Evolutionary conservation across 202 grass and related monocot species (phyloP).

Genomic region (Musa balbisiana): DNA sequence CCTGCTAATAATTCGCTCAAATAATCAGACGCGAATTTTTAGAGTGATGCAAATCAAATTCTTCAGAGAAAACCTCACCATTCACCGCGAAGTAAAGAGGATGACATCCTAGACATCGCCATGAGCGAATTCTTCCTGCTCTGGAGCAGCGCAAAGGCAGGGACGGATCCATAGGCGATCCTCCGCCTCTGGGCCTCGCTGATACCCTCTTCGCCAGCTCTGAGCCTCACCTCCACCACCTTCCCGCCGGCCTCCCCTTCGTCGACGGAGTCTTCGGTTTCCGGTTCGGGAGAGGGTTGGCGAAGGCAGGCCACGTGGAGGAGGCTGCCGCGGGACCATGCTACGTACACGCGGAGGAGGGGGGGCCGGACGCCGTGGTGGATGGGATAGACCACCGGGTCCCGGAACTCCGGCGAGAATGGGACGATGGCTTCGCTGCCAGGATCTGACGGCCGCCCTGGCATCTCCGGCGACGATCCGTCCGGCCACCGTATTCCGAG

Average conservation of each 20-base stretch:
- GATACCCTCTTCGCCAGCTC: slow-evolving; percentile 40
- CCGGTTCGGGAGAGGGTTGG: slow-evolving; percentile 17
- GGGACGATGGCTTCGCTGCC: slow-evolving; percentile 30
- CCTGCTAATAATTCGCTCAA: background rate
- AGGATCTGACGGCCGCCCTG: slow-evolving; percentile 23
- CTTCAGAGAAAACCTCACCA: slow-evolving; percentile 23
- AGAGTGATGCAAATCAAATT: background rate
- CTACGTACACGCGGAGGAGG: slow-evolving; percentile 36
- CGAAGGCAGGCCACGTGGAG: slow-evolving; percentile 72
- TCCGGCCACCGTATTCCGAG: no score
- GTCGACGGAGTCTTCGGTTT: background rate
- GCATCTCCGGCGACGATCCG: slow-evolving; percentile 13
- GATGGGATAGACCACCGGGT: slow-evolving; percentile 24
- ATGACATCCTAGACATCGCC: slow-evolving; percentile 38
- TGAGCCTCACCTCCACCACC: slow-evolving; percentile 72
- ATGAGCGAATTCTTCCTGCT: slow-evolving; percentile 65
- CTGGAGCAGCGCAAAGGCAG: slow-evolving; percentile 66
- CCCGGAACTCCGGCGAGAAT: slow-evolving; percentile 25
- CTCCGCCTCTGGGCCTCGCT: slow-evolving; percentile 57
- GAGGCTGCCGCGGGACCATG: slow-evolving; percentile 60
- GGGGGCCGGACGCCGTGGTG: slow-evolving; percentile 34
- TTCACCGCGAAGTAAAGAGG: slow-evolving; percentile 44
- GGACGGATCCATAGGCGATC: slow-evolving; percentile 74
- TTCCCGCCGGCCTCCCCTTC: slow-evolving; percentile 48
- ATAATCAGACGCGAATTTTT: slow-evolving; percentile 12